A percentile compares a stretch with the other conserved stretches of the same genome.
phyloP scores from a whole-genome alignment of 2,329 filamentous ascomycete species.

The Fonsecaea multimorphosa region DNA sequence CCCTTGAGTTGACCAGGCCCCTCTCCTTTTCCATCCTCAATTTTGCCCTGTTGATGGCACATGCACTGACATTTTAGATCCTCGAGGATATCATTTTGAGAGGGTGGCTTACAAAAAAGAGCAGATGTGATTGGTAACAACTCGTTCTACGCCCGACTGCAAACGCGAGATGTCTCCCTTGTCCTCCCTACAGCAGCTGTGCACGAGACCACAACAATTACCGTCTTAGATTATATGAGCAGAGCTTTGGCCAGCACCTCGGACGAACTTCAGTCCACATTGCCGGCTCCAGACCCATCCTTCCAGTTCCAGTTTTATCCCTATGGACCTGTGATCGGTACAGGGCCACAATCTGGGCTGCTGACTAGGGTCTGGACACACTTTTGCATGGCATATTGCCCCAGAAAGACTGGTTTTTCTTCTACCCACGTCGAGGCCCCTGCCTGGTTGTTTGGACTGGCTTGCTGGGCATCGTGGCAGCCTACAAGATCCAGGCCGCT shows the following conservation, averaged over 20 bases:
- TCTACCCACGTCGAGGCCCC: background rate
- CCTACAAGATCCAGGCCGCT: constrained; percentile 1
- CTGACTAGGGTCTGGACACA: background rate
- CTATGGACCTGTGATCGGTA: background rate
- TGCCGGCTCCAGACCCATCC: background rate
- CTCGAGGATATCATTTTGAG: background rate
- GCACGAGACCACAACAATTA: background rate
- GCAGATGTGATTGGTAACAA: background rate
- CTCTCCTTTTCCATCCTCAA: background rate
- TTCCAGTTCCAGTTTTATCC: background rate
- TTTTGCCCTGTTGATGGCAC: background rate
- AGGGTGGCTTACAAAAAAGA: background rate
- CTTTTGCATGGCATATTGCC: background rate
- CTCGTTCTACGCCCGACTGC: background rate
- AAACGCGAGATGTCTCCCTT: background rate
- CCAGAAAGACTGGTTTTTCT: background rate
- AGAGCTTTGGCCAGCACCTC: background rate
- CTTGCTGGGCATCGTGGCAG: constrained; percentile 5
- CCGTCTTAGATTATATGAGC: background rate
- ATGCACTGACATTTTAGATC: background rate
- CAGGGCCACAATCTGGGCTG: background rate
- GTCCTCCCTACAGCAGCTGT: background rate
- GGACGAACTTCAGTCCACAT: background rate
- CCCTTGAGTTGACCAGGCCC: constrained; percentile 9
- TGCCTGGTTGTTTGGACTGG: background rate